These are phyloP conservation scores for Blastobotrys muscicola DNA, from an alignment of 805 yeast genomes.

Conservation along the genomic window DNA sequence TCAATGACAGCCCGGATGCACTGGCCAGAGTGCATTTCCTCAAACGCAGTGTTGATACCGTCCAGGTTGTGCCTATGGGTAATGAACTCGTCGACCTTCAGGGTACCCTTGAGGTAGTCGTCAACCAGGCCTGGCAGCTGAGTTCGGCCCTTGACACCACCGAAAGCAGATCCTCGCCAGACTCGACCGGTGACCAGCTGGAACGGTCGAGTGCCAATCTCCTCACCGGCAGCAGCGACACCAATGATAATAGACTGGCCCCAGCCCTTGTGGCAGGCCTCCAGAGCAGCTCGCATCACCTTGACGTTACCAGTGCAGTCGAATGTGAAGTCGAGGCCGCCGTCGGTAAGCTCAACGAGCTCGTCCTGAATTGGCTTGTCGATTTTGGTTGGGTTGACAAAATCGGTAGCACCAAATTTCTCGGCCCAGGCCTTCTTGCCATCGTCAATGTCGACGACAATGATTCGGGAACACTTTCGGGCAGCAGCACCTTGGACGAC, in stretches of 20 bases:
- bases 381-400: conserved; percentile 73
- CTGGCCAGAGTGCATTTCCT: conserved; percentile 88
- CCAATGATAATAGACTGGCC: conserved; percentile 93
- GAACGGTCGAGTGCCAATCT: conserved; percentile 95
- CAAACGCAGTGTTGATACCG: conserved; percentile 81
- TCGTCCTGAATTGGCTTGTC: conserved; percentile 69
- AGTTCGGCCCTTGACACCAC: conserved; percentile 96
- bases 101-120: conserved; percentile 67
- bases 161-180: conserved; percentile 99
- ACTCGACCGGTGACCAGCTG: conserved; percentile 98
- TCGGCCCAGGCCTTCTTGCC: conserved; percentile 76
- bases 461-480: conserved; percentile 67
- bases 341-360: conserved; percentile 84
- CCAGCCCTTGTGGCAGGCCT: conserved; percentile 99
- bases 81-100: conserved; percentile 90
- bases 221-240: conserved; percentile 98
- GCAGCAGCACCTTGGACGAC: conserved; percentile 91
- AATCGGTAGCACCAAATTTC: conserved; percentile 92
- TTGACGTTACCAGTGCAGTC: conserved; percentile 96
- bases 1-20: conserved; percentile 84
- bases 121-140: conserved; percentile 88
- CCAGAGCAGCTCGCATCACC: conserved; percentile 94
- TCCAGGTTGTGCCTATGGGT: conserved; percentile 78
- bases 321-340: conserved; percentile 92
- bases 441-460: conserved; percentile 82